Percentiles rank a stretch among this genome's conserved stretches.
These are phyloP conservation scores for Yamadazyma taylorii DNA, from an alignment of 1,139 yeast genomes.

Conservation along the genomic window DNA sequence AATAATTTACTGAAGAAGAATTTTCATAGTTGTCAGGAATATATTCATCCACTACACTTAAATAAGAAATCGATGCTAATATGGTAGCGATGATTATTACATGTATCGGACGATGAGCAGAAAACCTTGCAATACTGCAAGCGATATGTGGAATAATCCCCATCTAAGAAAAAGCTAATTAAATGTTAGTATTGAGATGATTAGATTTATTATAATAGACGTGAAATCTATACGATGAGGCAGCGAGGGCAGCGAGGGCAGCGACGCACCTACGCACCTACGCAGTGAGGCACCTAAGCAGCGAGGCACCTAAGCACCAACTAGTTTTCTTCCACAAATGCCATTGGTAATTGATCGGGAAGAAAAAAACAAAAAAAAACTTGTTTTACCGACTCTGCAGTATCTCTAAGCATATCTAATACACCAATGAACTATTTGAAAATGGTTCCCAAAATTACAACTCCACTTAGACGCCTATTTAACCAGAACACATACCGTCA, in stretches of 20 bases:
- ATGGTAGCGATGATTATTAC: slow-evolving; percentile 72
- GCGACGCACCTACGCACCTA: no score
- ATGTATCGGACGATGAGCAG: slow-evolving; percentile 89
- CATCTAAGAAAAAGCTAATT: slow-evolving; percentile 22
- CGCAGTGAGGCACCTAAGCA: no score
- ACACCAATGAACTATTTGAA: no score
- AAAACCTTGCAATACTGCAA: slow-evolving; percentile 54
- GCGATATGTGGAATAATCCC: slow-evolving; percentile 32
- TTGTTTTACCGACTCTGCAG: no score
- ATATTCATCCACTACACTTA: slow-evolving; percentile 79
- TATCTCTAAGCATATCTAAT: no score
- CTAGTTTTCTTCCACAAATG: no score
- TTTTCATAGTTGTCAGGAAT: slow-evolving; percentile 42
- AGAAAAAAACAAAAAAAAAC: no score
- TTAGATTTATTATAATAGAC: slow-evolving; percentile 12
- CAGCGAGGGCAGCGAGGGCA: background rate
- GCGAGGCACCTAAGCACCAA: no score
- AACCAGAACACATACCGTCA: slow-evolving; percentile 1
- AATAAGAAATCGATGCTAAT: slow-evolving; percentile 78
- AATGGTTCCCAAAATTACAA: no score
- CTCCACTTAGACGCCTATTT: no score
- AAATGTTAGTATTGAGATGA: no score
- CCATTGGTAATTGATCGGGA: no score
- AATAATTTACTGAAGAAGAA: slow-evolving; percentile 27
- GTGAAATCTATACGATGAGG: background rate